Percentiles rank a stretch among this genome's conserved stretches.
phyloP scores from a whole-genome alignment of 495 filamentous ascomycete species.

The Tuber borchii region DNA sequence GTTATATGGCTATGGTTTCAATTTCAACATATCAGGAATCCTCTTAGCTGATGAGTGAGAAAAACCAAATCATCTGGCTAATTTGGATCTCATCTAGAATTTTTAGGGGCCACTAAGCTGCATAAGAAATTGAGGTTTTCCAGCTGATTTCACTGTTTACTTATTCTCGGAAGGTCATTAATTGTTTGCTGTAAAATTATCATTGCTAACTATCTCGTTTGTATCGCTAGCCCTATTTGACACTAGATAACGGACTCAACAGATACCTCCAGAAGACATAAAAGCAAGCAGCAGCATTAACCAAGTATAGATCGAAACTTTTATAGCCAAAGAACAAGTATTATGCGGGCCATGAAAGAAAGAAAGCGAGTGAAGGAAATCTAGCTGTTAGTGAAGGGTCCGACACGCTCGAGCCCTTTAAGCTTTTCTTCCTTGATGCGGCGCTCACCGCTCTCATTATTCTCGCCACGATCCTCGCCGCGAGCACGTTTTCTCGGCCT shows the following conservation, averaged over 20 bases:
- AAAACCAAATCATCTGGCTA: not conserved
- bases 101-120: too few relatives aligned
- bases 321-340: not conserved
- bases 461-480: not conserved
- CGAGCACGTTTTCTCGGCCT: not conserved
- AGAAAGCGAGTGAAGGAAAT: not conserved
- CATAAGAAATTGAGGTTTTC: not conserved
- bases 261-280: not conserved
- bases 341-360: not conserved
- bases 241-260: not conserved
- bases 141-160: not conserved
- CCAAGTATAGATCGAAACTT: not conserved
- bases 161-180: not conserved
- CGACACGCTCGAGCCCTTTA: not conserved
- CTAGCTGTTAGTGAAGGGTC: not conserved
- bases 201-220: not conserved
- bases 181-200: not conserved
- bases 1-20: not conserved
- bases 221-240: not conserved
- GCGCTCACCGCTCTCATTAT: not conserved
- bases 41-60: not conserved
- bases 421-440: not conserved
- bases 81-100: not conserved
- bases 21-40: not conserved
- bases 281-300: not conserved